A percentile compares a stretch with the other conserved stretches of the same genome.
These are phyloP conservation scores for Rosa hybrid DNA, from an alignment of 331 rosid genomes.

Conservation along the genomic window DNA sequence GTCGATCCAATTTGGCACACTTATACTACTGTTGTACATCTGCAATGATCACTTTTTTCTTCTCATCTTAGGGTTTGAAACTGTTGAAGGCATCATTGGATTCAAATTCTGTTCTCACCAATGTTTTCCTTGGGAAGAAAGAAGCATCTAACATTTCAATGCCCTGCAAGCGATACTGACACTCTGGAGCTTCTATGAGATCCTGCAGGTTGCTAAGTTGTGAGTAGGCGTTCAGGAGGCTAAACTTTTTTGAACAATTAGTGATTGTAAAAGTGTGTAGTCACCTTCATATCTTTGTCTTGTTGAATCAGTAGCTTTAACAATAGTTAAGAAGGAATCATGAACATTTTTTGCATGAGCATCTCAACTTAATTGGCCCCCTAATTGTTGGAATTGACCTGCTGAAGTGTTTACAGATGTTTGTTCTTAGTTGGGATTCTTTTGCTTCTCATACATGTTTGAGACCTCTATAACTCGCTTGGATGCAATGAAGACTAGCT, in stretches of 20 bases:
- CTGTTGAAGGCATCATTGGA: constrained; percentile 20
- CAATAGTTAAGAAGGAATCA: background rate
- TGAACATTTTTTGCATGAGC: background rate
- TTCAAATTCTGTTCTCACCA: constrained; percentile 18
- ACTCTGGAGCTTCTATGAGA: background rate
- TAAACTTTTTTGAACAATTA: too few relatives aligned
- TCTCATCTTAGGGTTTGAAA: constrained; percentile 14
- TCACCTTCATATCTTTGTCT: background rate
- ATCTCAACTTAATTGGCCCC: background rate
- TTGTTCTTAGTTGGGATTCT: too few relatives aligned
- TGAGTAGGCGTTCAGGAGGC: too few relatives aligned
- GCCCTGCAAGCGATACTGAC: background rate
- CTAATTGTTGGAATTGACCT: background rate
- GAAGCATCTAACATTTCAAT: background rate
- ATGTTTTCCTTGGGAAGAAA: constrained; percentile 11
- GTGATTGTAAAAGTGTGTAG: background rate
- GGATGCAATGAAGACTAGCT: too few relatives aligned
- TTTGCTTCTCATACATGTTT: too few relatives aligned
- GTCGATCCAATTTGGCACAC: background rate
- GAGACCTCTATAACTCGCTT: too few relatives aligned
- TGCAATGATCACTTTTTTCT: background rate
- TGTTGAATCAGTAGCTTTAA: background rate
- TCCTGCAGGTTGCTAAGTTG: background rate
- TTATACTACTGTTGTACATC: background rate
- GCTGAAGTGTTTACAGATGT: too few relatives aligned